These are phyloP conservation scores for Pseudomassariella vexata DNA, from an alignment of 2,329 filamentous ascomycete species.

Conservation along the genomic window DNA sequence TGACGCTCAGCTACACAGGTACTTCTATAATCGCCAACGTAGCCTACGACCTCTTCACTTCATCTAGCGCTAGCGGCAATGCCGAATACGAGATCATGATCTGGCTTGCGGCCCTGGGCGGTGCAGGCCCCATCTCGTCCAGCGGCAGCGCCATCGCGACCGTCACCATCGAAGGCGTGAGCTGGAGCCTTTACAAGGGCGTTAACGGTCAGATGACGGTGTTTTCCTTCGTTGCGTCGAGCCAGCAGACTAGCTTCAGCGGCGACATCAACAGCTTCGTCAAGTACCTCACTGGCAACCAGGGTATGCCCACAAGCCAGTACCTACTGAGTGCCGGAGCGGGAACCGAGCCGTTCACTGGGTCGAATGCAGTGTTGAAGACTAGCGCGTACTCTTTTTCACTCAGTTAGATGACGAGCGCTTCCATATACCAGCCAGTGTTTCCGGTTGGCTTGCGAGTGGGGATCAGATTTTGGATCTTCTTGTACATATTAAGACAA, in stretches of 20 bases:
- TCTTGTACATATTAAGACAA: no score
- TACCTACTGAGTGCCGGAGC: constrained; percentile 47
- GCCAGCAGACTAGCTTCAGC: constrained; percentile 43
- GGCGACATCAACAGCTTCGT: constrained; percentile 55
- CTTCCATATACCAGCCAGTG: no score
- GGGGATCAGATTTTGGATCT: no score
- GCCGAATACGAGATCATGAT: constrained; percentile 53
- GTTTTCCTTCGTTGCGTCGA: constrained; percentile 39
- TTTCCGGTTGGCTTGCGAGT: no score
- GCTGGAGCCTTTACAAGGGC: constrained; percentile 51
- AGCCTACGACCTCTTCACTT: constrained; percentile 54
- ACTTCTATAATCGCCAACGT: constrained; percentile 47
- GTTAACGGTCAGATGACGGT: constrained; percentile 50
- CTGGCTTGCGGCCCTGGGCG: constrained; percentile 21
- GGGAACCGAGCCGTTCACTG: constrained; percentile 52
- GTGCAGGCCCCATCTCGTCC: constrained; percentile 26
- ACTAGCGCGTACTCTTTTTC: constrained; percentile 6
- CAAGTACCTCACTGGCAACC: constrained; percentile 43
- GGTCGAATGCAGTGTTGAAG: constrained; percentile 29
- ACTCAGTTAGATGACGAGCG: no score
- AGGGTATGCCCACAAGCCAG: constrained; percentile 42
- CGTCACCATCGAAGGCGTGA: constrained; percentile 41
- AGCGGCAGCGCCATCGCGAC: constrained; percentile 47
- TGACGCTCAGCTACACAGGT: constrained; percentile 36
- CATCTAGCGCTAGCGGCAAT: constrained; percentile 33